Base-by-base conservation (phyloP, 1,139 yeast species). In the Pichia terricola region DNA sequence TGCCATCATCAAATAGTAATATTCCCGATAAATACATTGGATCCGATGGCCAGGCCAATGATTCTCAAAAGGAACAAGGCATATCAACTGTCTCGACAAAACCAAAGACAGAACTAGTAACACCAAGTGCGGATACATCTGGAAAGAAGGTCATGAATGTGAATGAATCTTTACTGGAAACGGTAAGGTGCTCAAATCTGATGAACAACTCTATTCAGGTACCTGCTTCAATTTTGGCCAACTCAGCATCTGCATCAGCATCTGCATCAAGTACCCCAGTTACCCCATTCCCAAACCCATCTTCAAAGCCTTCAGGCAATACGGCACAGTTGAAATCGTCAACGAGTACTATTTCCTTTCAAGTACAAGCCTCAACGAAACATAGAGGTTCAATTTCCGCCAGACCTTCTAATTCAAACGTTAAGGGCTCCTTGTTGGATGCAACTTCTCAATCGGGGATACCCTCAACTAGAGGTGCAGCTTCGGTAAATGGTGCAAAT, bases 371-470 rank as follows among this genome's bases (percentile, higher is more conserved):
- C 59, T 37, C 32, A 8, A 30, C 32, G 7, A 66, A 66, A 44
- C 75, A 72, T 50, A 58, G 79, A 44, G 75, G 76, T 22, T 73
- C 78, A 3, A 72, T 73, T 42, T 68, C 74, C 43, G 67, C 71
- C 2, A 58, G 68, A 45, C 71, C 72, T 4, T 65, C 71, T 26
- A 38, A 42, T 4, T 43, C 50, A 4, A 16, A 16, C 22, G 22
- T 16, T 16, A 48, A 46, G 26, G 27, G 44, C 3, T 25, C 47
- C 10, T 6, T 34, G 6, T 11, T 37, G 7, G 7, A 11, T 7
- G 25, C 9, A 10, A 6, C 35, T 34, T 22, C 32, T 30, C 32
- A 30, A 30, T 30, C 32, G 9, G 32, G 32, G 7, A 30, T 30
- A 30, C 32, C 32, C 26, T 34, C 35, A 34, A 37, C 9, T 10